Evolutionary conservation across 495 filamentous ascomycete genomes (phyloP), one percentile per base, ranked within the genome.

Genomic region (Talaromyces nanjingensis): DNA sequence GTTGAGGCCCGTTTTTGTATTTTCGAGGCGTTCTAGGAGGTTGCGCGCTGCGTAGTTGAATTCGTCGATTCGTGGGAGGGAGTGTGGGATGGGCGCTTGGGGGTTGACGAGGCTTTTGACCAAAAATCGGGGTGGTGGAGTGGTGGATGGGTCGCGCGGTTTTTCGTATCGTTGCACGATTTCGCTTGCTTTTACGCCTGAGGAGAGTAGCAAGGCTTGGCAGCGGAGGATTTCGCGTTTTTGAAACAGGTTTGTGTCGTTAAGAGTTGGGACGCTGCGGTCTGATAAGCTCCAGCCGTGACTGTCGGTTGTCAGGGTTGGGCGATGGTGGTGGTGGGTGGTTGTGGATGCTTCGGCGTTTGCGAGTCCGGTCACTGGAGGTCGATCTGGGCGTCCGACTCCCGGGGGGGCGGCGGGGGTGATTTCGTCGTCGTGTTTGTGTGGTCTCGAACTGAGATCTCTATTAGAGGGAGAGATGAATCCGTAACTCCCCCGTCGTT

Each of bases 121-220:
- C 65, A 77, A 49, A 68, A 85, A 77, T 29, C 73, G 70, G 14
- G 72, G 72, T 63, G 77, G 75, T 67, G 79, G 66, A 42, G 27
- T 66, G 49, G 8, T 14, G 24, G 27, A 29, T 27, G n/a, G 53
- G 7, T 71, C 65, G 58, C 78, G 74, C 53, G 75, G 54, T 33
- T 79, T 80, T 45, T 87, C 76, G 18, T 88, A 86, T 55, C 87
- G 82, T 11, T 86, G 83, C 45, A 80, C 78, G 63, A 96, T 89
- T 68, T 92, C 90, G 65, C 86, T 84, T 0, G 92, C 92, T 73
- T 93, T 93, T 71, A 96, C 86, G 53, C 92, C 92, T 0, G 91
- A 89, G 64, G 87, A 90, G 34, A 96, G 79, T 29, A 96, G 83
- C 0, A 96, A 79, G 2, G 91, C 83, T 61, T 84, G 80, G 2